Base-by-base conservation (phyloP, 164 flowering plant genomes). In the Stephania yunnanensis region DNA sequence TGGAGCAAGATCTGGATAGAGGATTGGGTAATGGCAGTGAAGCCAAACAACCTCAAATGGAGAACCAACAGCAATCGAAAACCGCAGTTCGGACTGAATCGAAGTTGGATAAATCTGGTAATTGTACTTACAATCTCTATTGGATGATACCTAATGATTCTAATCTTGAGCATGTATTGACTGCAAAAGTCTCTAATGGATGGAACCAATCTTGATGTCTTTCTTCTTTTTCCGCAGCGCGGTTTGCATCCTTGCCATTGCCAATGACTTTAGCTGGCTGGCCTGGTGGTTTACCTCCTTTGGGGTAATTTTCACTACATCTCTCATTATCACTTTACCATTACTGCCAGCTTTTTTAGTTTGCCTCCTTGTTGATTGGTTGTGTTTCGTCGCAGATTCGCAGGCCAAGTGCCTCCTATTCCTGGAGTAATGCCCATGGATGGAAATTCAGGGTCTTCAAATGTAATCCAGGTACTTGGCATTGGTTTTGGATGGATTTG, bases 281-380 rank as follows among this genome's bases (percentile, higher is more conserved):
- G 99, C 92, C 93, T 7, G 92, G 94, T 61, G 94, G 92, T 58
- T 82, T 91, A 88, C 90, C 92, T 84, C 89, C 93, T 50, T 81
- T 92, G 85, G 97, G 98, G 95, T 93, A 87, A 87, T 46, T 86
- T 6, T 53, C 46, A 2, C 55, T 77, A 19, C 11, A 10, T 74
- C 70, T 69, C 46, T 20, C 63, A 17, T 52, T 52, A 12, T 55
- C 52, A 68, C 70, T 36, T 78, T 67, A 19, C 67, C 63, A 20
- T 66, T 71, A 15, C 5, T 69, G 9, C 10, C 68, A 19, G 11
- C 31, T 13, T 42, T 36, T 36, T 46, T 71, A 42, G 20, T 71
- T n/a, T 12, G 10, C 70, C 61, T 70, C 20, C 73, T 68, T 66
- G 15, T 70, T 46, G 22, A 50, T 12, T 10, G 36, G 17, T 36